Conservation (phyloP, 805 yeast genomes). For the Ogataea henricii region DNA sequence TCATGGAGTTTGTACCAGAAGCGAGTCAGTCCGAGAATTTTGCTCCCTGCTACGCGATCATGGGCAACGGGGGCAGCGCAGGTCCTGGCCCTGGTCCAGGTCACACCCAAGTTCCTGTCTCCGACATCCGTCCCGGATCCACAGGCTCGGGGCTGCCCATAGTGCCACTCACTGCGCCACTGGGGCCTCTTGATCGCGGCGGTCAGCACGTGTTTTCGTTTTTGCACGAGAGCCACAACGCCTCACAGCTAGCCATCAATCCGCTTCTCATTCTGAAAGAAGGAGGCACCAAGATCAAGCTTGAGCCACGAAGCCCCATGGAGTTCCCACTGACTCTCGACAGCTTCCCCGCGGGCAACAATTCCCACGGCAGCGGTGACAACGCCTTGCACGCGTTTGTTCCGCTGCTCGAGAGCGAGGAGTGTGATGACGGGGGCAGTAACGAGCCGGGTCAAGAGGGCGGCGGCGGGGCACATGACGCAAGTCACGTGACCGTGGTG, state of each 20-base stretch:
- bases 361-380: neutral
- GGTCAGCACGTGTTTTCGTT: neutral
- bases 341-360: neutral
- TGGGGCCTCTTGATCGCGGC: neutral
- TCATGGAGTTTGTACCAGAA: conserved; percentile 15
- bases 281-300: neutral
- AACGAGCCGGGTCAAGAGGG: no score
- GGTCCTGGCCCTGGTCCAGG: neutral
- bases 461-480: neutral
- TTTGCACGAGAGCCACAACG: conserved; percentile 3
- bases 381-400: neutral
- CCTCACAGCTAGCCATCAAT: conserved; percentile 5
- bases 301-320: neutral
- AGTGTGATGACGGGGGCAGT: neutral
- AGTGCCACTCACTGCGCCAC: neutral
- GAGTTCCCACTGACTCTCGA: conserved; percentile 1
- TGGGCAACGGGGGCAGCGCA: conserved; percentile 2
- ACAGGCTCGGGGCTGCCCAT: neutral
- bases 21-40: conserved; percentile 5
- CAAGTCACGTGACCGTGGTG: neutral
- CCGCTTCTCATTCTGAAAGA: conserved; percentile 13
- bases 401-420: neutral
- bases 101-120: neutral
- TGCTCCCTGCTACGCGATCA: conserved; percentile 1
- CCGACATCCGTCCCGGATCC: neutral